phyloP scores from a whole-genome alignment of 495 filamentous ascomycete genomes.

The Venustampulla echinocandica region DNA sequence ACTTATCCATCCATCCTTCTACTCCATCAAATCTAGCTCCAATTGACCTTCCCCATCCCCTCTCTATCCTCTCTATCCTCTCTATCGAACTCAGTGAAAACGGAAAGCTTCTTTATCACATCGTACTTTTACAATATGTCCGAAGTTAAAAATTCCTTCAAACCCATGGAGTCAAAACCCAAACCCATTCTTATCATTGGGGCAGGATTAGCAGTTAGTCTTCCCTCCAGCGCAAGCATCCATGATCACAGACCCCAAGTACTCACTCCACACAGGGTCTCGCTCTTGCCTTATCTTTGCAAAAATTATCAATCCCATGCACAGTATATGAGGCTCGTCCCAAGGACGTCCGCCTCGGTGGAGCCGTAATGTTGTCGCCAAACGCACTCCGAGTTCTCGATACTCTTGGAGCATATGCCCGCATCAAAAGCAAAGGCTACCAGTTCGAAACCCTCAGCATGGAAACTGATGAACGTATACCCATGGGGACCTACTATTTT shows the following conservation, averaged over 20 bases:
- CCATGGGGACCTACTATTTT: background rate
- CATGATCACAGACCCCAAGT: background rate
- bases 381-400: conserved; percentile 40
- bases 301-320: conserved; percentile 26
- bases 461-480: background rate
- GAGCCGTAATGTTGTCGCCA: conserved; percentile 40
- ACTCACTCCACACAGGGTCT: conserved; percentile 12
- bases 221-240: background rate
- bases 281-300: conserved; percentile 30
- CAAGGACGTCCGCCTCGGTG: conserved; percentile 25
- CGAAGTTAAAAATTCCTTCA: no score
- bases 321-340: conserved; percentile 33
- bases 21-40: no score
- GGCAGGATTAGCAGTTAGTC: background rate
- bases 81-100: no score
- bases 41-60: no score
- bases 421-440: background rate
- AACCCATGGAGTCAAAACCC: no score
- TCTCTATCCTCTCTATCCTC: no score
- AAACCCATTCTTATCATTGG: no score
- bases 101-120: no score
- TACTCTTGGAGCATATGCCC: conserved; percentile 28
- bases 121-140: no score
- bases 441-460: background rate
- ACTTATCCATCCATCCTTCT: no score